Base-by-base conservation (phyloP, 805 yeast species). In the Pichia cabralensis region DNA sequence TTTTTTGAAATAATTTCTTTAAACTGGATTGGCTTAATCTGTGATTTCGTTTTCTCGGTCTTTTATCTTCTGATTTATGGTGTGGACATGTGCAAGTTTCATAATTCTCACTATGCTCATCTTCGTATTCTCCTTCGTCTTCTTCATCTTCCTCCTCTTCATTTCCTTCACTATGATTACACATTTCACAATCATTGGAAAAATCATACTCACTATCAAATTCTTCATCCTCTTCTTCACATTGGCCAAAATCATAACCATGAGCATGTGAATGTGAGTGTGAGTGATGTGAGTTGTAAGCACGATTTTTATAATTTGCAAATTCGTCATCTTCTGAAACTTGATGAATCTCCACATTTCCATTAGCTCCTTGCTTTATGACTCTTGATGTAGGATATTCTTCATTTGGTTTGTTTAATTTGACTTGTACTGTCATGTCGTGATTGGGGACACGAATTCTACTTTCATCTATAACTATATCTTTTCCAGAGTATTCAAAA, bases 341-440 rank as follows among this genome's bases (percentile, higher is more conserved):
- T 33, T 71, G 66, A 46, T 80, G 80, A 17, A 83, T 85, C 31
- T 81, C 70, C 5, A 82, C 80, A 45, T 80, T 83, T 7, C 94
- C 94, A 51, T 81, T 79, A 5, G 53, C 43, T 4, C 72, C 80
- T 45, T 77, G 76, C 44, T 73, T 78, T 30, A 80, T 74, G 5
- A 80, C 75, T 37, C 92, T 56, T 8, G 86, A 77, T 11, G 71
- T 66, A 3, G 92, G 92, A 48, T 80, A 80, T 12, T 77, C 84
- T 23, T 70, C 67, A 26, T 67, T 63, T 11, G 77, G 73, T 45
- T 75, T 64, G 47, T 67, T 68, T 18, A 75, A 45, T 30, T 73
- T 65, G 3, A 72, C 74, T 28, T 67, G 59, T 45, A 36, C 39
- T 30, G 46, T 44, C 30, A 34, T 32, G 15, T 39, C 35, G n/a